phyloP scores from a whole-genome alignment of 2,329 filamentous ascomycete species.

The Hymenoscyphus albidus region DNA sequence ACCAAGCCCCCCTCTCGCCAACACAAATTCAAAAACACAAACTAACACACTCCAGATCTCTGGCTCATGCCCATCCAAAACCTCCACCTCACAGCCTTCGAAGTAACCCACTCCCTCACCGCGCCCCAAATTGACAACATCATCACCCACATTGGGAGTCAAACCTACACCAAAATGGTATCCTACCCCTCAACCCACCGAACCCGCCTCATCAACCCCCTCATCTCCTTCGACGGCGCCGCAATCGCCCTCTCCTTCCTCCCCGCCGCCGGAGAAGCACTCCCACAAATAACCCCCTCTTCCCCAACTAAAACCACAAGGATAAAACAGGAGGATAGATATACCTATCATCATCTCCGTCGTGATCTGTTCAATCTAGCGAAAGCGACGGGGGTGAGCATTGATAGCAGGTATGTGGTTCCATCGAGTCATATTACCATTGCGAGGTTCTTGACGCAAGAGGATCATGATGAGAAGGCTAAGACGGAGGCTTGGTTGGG shows the following conservation, averaged over 20 bases:
- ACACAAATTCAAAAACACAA: background rate
- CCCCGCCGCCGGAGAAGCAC: conserved; percentile 64
- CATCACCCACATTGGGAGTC: conserved; percentile 52
- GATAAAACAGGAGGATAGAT: conserved; percentile 54
- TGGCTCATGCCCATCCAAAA: conserved; percentile 81
- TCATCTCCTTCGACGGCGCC: conserved; percentile 78
- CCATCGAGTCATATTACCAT: conserved; percentile 89
- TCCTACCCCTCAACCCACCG: conserved; percentile 65
- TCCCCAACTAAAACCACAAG: conserved; percentile 11
- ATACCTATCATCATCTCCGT: conserved; percentile 88
- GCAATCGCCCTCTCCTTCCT: conserved; percentile 85
- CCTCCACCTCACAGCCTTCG: conserved; percentile 82
- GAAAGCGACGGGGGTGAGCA: conserved; percentile 57
- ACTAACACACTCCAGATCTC: conserved; percentile 49
- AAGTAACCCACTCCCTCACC: conserved; percentile 77
- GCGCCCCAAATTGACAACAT: conserved; percentile 62
- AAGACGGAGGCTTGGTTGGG: conserved; percentile 59
- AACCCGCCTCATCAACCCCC: conserved; percentile 73
- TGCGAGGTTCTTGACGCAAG: conserved; percentile 68
- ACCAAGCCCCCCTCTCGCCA: background rate
- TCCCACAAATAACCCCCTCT: conserved; percentile 20
- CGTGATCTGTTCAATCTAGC: conserved; percentile 68
- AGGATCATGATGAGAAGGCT: conserved; percentile 55
- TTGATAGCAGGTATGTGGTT: conserved; percentile 79
- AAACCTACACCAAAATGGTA: conserved; percentile 53